Evolutionary conservation across 2,329 filamentous ascomycete species (phyloP), one percentile per base, ranked within the genome.

Genomic region (Fusarium armeniacum): DNA sequence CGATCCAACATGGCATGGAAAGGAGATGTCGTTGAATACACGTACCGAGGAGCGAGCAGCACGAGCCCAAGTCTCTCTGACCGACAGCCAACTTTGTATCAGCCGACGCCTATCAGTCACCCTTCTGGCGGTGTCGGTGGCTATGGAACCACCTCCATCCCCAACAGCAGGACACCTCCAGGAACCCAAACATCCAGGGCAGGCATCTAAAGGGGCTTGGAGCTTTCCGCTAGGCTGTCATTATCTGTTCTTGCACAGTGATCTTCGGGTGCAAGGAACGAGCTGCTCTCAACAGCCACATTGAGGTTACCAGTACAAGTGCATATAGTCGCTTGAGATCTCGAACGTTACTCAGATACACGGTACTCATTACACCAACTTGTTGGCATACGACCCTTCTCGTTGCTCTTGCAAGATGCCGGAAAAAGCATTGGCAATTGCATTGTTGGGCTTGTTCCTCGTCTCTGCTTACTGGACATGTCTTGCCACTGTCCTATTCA

Each of bases 1-100:
- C 82, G 87, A 36, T 83, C 87, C 12, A 87, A 85, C 73, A 87
- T 89, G 85, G 86, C 87, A 15, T 90, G 88, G 88, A 89, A 89
- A 76, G 85, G 86, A 16, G 86, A 87, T 65, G 80, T 84, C 2
- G 83, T 89, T 59, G 86, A 89, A 71, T 90, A 89, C 74, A 82
- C 81, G 13, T 89, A 87, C 72, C 81, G 84, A 47, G 79, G 78
- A 18, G 79, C 80, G 11, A 82, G 80, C 58, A 82, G 80, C 58
- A 75, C 78, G 9, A 87, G 84, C 72, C 83, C 86, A 5, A 81
- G 80, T 51, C 77, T 85, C 36, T 78, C 79, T 44, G 81, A 82
- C 41, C 80, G 85, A 51, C 84, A 85, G 36, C 81, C 82, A 45
- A 81, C 85, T 30, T 70, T 85, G 33, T 89, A 88, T 62, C 83